These are phyloP conservation scores for Scleroderma bovista DNA, from an alignment of 768 basidiomycete genomes.

Conservation along the genomic window DNA sequence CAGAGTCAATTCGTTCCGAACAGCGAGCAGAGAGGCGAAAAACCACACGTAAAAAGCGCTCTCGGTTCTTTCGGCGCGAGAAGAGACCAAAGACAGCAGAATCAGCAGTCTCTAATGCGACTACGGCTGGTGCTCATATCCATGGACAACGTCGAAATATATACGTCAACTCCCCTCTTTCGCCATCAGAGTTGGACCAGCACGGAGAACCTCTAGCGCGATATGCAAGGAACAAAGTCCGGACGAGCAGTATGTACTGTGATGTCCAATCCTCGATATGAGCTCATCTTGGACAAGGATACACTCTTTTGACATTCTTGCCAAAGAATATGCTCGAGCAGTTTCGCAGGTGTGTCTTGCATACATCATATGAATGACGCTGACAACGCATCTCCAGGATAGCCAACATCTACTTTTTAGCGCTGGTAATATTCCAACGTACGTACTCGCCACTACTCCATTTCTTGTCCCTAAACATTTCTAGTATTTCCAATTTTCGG, in stretches of 20 bases:
- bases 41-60: slow-evolving; percentile 41
- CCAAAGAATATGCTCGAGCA: slow-evolving; percentile 96
- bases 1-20: slow-evolving; percentile 81
- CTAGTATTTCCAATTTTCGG: slow-evolving; percentile 89
- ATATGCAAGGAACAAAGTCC: slow-evolving; percentile 91
- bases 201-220: slow-evolving; percentile 71
- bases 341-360: slow-evolving; percentile 65
- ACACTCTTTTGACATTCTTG: slow-evolving; percentile 84
- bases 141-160: slow-evolving; percentile 63
- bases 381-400: slow-evolving; percentile 40
- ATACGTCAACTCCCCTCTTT: slow-evolving; percentile 72
- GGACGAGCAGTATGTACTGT: slow-evolving; percentile 75
- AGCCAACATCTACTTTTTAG: slow-evolving; percentile 90
- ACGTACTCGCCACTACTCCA: slow-evolving; percentile 13
- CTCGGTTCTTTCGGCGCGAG: slow-evolving; percentile 56
- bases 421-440: slow-evolving; percentile 78
- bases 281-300: slow-evolving; percentile 47
- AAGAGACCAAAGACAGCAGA: slow-evolving; percentile 34
- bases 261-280: not conserved
- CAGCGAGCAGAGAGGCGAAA: slow-evolving; percentile 57
- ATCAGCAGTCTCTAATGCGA: slow-evolving; percentile 24
- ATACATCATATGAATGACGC: not conserved
- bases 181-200: slow-evolving; percentile 57
- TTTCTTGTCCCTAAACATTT: slow-evolving; percentile 1
- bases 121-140: slow-evolving; percentile 27